Percentiles rank a stretch among this genome's conserved stretches.
These are phyloP conservation scores for Podosphaera aphanis DNA, from an alignment of 2,329 filamentous ascomycete species.

Conservation along the genomic window DNA sequence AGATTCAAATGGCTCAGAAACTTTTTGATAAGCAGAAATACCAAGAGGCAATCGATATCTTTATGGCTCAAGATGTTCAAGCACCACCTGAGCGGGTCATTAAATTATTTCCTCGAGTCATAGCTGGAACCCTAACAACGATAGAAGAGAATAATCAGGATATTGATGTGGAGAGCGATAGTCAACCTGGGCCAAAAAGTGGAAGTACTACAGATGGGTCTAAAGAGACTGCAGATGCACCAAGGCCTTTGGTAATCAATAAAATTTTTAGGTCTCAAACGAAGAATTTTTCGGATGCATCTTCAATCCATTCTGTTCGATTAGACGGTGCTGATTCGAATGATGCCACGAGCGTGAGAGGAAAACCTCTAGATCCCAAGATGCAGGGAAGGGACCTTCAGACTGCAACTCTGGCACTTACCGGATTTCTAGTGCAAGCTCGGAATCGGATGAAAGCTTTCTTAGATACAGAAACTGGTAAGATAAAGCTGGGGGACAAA, in stretches of 20 bases:
- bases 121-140: conserved; percentile 58
- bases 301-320: conserved; percentile 33
- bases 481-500: conserved; percentile 25
- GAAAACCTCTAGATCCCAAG: conserved; percentile 25
- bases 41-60: conserved; percentile 66
- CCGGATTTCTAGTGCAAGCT: conserved; percentile 71
- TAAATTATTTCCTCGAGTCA: conserved; percentile 56
- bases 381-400: conserved; percentile 66
- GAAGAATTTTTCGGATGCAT: conserved; percentile 20
- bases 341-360: conserved; percentile 30
- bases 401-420: conserved; percentile 59
- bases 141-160: conserved; percentile 26
- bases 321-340: conserved; percentile 25
- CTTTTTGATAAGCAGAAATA: conserved; percentile 71
- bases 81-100: conserved; percentile 79
- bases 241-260: conserved; percentile 18
- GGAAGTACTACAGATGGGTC: conserved; percentile 9
- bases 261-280: conserved; percentile 18
- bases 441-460: conserved; percentile 40
- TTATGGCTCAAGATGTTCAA: conserved; percentile 51
- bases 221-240: conserved; percentile 8
- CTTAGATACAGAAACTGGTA: conserved; percentile 37
- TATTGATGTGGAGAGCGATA: conserved; percentile 19
- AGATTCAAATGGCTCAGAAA: conserved; percentile 71
- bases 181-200: conserved; percentile 19